Conservation (phyloP, 2,329 filamentous ascomycete species). For the Pezicula radicicola region DNA sequence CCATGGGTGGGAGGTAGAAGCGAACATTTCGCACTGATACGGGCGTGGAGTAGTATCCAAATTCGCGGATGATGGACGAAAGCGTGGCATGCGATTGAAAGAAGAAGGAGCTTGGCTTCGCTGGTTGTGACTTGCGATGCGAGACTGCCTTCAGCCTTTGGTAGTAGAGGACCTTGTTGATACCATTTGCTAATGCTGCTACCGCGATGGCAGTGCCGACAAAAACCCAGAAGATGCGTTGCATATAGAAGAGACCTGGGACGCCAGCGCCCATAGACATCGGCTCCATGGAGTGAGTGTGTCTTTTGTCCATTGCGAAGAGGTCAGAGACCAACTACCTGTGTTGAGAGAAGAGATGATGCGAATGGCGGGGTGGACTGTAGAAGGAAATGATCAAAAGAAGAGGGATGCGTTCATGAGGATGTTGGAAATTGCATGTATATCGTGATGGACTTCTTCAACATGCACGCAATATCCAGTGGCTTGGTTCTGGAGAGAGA, state of each 20-base stretch:
- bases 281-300: conserved; percentile 1
- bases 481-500: no score
- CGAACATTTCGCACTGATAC: conserved; percentile 27
- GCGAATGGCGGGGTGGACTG: background rate
- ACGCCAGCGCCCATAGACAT: conserved; percentile 35
- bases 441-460: no score
- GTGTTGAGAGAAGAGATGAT: background rate
- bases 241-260: conserved; percentile 37
- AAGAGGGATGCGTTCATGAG: no score
- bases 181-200: conserved; percentile 40
- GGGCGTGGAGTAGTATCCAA: conserved; percentile 41
- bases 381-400: no score
- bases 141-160: conserved; percentile 46
- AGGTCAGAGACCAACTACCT: background rate
- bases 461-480: no score
- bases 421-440: no score
- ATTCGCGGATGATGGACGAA: conserved; percentile 51
- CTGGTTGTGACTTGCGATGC: conserved; percentile 37
- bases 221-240: conserved; percentile 44
- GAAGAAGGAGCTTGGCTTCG: conserved; percentile 49
- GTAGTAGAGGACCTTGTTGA: conserved; percentile 43
- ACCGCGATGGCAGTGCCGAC: conserved; percentile 39
- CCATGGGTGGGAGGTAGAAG: conserved; percentile 36
- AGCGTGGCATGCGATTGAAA: conserved; percentile 46
- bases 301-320: background rate